These are phyloP conservation scores for Lecanicillium sp. DNA, from an alignment of 2,329 filamentous ascomycete genomes.

Conservation along the genomic window DNA sequence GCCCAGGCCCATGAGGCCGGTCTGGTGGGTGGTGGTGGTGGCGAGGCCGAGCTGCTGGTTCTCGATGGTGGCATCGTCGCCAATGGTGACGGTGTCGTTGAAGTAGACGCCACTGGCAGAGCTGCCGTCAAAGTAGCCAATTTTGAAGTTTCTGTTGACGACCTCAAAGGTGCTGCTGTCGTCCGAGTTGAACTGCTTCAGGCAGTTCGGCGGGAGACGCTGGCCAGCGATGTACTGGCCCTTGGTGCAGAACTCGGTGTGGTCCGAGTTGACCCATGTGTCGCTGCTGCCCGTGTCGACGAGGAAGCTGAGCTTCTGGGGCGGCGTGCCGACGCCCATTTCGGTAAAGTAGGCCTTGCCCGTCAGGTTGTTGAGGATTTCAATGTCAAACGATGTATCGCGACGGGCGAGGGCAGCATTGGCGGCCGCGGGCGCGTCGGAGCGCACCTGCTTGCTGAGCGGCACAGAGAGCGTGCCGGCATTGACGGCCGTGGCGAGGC, in stretches of 20 bases:
- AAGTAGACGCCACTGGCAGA: constrained; percentile 50
- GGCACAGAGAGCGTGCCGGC: constrained; percentile 16
- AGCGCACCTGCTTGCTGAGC: constrained; percentile 9
- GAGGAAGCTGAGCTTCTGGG: constrained; percentile 44
- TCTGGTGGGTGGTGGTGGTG: constrained; percentile 36
- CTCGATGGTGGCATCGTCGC: constrained; percentile 34
- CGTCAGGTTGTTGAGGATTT: constrained; percentile 42
- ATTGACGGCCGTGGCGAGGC: constrained; percentile 7
- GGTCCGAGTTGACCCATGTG: constrained; percentile 51
- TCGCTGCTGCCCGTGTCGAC: constrained; percentile 59
- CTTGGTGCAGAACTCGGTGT: constrained; percentile 51
- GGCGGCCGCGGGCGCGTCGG: constrained; percentile 7
- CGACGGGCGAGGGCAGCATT: constrained; percentile 18
- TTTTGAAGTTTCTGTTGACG: constrained; percentile 40
- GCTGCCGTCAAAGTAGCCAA: constrained; percentile 53
- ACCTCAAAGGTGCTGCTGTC: constrained; percentile 41
- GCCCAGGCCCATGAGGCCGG: constrained; percentile 53
- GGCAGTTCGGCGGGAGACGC: constrained; percentile 25
- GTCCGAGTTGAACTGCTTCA: constrained; percentile 34
- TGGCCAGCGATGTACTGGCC: not conserved
- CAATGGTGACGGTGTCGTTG: constrained; percentile 46
- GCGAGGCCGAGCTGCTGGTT: constrained; percentile 51
- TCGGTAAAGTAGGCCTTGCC: constrained; percentile 50
- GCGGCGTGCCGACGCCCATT: constrained; percentile 51
- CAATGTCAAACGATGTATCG: constrained; percentile 23